These are phyloP conservation scores for Barnettozyma sp. DNA, from an alignment of 805 yeast species.

Conservation along the genomic window DNA sequence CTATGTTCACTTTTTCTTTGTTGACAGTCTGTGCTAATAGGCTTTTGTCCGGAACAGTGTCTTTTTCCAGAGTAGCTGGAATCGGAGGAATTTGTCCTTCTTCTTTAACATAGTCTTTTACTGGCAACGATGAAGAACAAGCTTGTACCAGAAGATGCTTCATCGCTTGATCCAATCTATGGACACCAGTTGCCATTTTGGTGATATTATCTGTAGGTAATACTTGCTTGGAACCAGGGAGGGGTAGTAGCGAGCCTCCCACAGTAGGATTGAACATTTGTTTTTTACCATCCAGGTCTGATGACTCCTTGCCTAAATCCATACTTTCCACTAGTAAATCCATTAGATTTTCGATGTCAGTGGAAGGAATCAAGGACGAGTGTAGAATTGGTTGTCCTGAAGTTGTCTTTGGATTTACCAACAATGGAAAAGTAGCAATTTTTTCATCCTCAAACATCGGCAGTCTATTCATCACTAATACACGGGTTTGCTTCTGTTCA, in stretches of 20 bases:
- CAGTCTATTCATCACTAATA: constrained; percentile 45
- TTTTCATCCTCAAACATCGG: constrained; percentile 76
- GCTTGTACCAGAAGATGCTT: constrained; percentile 14
- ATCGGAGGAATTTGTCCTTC: constrained; percentile 25
- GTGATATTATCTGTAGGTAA: constrained; percentile 21
- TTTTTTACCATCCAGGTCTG: constrained; percentile 20
- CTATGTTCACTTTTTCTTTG: background rate
- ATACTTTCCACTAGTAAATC: constrained; percentile 35
- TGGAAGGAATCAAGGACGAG: constrained; percentile 28
- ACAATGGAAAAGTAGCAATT: constrained; percentile 43
- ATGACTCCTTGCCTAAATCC: constrained; percentile 32
- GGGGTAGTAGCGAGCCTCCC: constrained; percentile 13
- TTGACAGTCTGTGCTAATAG: background rate
- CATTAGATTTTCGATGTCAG: constrained; percentile 37
- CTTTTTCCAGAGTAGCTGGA: constrained; percentile 19
- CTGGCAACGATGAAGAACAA: constrained; percentile 1
- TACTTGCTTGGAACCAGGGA: constrained; percentile 10
- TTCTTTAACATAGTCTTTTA: constrained; percentile 12
- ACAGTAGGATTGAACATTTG: constrained; percentile 16
- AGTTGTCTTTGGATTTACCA: constrained; percentile 31
- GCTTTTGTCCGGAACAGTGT: constrained; percentile 15
- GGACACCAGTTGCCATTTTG: constrained; percentile 23
- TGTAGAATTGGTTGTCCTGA: constrained; percentile 24
- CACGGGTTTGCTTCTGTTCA: constrained; percentile 25
- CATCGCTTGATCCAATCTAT: constrained; percentile 14